Conservation (phyloP, 179 eudicot genomes). For the Nepenthes alata region DNA sequence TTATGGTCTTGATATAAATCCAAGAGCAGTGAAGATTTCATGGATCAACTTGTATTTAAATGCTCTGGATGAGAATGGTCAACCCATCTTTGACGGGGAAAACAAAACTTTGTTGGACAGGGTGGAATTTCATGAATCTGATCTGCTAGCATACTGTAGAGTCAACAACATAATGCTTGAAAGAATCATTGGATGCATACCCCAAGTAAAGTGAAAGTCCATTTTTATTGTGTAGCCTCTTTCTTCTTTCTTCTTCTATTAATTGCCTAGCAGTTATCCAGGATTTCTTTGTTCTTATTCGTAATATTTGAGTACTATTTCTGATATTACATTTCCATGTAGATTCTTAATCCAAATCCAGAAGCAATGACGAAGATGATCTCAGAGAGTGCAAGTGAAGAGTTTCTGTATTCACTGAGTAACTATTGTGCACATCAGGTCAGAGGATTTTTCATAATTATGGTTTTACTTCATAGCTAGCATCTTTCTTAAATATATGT, state of each 20-base stretch:
- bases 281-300: background rate
- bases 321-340: constrained; percentile 12
- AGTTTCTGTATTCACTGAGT: constrained; percentile 75
- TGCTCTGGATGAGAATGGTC: constrained; percentile 87
- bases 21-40: constrained; percentile 85
- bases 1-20: constrained; percentile 95
- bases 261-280: background rate
- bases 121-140: constrained; percentile 92
- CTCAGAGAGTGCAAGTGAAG: constrained; percentile 97
- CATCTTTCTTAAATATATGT: background rate
- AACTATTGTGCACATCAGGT: constrained; percentile 99
- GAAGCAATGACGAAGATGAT: constrained; percentile 98
- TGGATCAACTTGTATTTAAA: constrained; percentile 92
- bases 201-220: constrained; percentile 52
- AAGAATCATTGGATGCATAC: constrained; percentile 97
- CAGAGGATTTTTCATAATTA: constrained; percentile 5
- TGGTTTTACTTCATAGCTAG: background rate
- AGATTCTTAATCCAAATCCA: constrained; percentile 98
- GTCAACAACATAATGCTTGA: constrained; percentile 80
- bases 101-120: constrained; percentile 84
- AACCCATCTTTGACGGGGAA: constrained; percentile 69
- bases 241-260: background rate
- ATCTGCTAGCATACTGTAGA: constrained; percentile 75
- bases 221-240: background rate
- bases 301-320: background rate